Evolutionary conservation across 371 early-diverging fungal genomes (phyloP).

Genomic region (Rhizopus microsporus): DNA sequence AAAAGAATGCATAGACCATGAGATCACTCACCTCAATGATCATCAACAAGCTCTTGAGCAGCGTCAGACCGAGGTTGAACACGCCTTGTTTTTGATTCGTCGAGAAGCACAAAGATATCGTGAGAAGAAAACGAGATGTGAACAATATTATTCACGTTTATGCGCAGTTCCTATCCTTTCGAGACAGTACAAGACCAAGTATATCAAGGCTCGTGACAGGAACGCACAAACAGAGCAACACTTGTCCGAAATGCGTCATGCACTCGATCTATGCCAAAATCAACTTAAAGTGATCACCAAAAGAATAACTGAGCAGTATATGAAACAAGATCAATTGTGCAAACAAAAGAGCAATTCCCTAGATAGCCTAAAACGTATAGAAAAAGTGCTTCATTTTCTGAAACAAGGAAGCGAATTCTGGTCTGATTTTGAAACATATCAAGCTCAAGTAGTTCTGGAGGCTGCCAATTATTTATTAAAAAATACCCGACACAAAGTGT

Average conservation of each 20-base stretch:
- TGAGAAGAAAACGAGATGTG: slow-evolving; percentile 26
- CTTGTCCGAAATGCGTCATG: slow-evolving; percentile 32
- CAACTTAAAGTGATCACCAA: slow-evolving; percentile 18
- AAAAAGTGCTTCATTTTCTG: slow-evolving; percentile 16
- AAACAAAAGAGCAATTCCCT: slow-evolving; percentile 15
- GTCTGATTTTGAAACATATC: slow-evolving; percentile 32
- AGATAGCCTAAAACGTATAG: slow-evolving; percentile 7
- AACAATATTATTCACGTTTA: slow-evolving; percentile 29
- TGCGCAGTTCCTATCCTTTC: slow-evolving; percentile 35
- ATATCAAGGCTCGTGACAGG: slow-evolving; percentile 40
- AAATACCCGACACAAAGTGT: background rate
- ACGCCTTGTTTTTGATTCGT: slow-evolving; percentile 9
- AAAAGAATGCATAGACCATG: slow-evolving; percentile 17
- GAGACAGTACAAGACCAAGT: slow-evolving; percentile 31
- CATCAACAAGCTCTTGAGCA: slow-evolving; percentile 21
- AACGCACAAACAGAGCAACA: slow-evolving; percentile 39
- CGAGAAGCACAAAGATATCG: slow-evolving; percentile 24
- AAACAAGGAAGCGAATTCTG: slow-evolving; percentile 31
- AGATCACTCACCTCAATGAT: slow-evolving; percentile 11
- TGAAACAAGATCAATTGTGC: slow-evolving; percentile 17
- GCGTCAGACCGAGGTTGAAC: slow-evolving; percentile 18
- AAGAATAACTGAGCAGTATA: slow-evolving; percentile 11
- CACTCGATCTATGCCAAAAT: slow-evolving; percentile 27
- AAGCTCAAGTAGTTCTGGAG: slow-evolving; percentile 26
- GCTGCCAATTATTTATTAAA: slow-evolving; percentile 20